Conservation (phyloP, 805 yeast species). For the Ogataea nonfermentans region DNA sequence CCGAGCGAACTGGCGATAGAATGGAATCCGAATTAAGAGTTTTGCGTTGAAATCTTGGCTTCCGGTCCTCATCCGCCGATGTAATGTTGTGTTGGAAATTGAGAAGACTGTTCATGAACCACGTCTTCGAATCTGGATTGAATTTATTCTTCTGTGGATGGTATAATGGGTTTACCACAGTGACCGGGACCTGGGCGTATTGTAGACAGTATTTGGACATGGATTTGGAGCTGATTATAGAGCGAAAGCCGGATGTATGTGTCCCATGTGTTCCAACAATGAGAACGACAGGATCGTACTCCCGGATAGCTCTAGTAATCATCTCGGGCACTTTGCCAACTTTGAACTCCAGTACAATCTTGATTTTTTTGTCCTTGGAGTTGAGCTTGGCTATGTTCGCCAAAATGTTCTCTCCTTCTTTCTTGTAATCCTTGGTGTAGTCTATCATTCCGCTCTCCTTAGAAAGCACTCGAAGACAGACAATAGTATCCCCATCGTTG, state of each 20-base stretch:
- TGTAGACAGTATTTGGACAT: conserved; percentile 49
- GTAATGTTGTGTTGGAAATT: conserved; percentile 2
- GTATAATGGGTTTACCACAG: conserved; percentile 42
- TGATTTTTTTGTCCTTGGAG: conserved; percentile 36
- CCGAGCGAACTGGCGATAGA: conserved; percentile 23
- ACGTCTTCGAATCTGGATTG: not conserved
- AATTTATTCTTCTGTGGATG: not conserved
- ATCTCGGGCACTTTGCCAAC: conserved; percentile 43
- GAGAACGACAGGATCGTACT: conserved; percentile 44
- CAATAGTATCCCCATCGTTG: conserved; percentile 45
- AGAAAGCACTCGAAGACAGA: conserved; percentile 43
- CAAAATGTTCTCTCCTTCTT: conserved; percentile 36
- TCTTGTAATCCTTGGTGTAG: conserved; percentile 28
- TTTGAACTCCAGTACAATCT: conserved; percentile 42
- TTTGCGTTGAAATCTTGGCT: conserved; percentile 25
- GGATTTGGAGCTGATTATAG: conserved; percentile 41
- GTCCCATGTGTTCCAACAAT: conserved; percentile 44
- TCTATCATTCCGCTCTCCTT: conserved; percentile 27
- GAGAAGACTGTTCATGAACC: conserved; percentile 3
- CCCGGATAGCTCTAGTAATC: conserved; percentile 40
- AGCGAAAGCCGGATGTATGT: conserved; percentile 38
- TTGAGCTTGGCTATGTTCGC: conserved; percentile 35
- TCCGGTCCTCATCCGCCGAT: conserved; percentile 12
- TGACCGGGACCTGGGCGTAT: conserved; percentile 44
- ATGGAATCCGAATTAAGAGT: conserved; percentile 17